Conservation (phyloP, 331 rosid species). For the Quercus lobata region DNA sequence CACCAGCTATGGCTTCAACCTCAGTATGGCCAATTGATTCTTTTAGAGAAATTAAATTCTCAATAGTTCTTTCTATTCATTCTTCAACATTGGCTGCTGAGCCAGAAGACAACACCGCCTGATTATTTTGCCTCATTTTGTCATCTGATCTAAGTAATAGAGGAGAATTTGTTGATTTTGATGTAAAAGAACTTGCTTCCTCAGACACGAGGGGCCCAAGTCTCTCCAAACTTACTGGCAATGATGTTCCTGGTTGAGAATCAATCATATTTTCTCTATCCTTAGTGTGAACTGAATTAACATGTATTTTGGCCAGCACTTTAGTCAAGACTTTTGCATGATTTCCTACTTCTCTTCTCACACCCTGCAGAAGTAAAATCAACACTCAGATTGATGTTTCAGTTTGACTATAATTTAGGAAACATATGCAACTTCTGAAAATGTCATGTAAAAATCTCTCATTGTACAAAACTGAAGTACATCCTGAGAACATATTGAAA, state of each 20-base stretch:
- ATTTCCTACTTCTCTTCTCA: constrained; percentile 87
- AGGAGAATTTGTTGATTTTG: constrained; percentile 24
- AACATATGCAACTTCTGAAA: background rate
- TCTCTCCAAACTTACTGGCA: constrained; percentile 24
- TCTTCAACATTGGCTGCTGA: constrained; percentile 32
- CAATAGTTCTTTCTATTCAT: constrained; percentile 21
- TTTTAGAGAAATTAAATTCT: constrained; percentile 36
- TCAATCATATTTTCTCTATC: constrained; percentile 32
- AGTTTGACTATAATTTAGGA: background rate
- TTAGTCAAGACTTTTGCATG: constrained; percentile 71
- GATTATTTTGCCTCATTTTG: constrained; percentile 6
- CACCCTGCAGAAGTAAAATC: constrained; percentile 60
- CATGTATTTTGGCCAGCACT: constrained; percentile 23
- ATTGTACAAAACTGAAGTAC: background rate
- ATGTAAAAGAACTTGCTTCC: constrained; percentile 30
- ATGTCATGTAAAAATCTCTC: background rate
- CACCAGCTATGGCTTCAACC: constrained; percentile 85
- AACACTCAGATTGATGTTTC: background rate
- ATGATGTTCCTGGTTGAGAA: constrained; percentile 39
- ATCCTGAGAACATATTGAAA: background rate
- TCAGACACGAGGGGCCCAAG: constrained; percentile 33
- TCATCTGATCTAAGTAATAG: constrained; percentile 23
- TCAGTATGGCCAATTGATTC: constrained; percentile 88
- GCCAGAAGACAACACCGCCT: constrained; percentile 22
- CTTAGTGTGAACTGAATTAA: constrained; percentile 24